A percentile compares a stretch with the other conserved stretches of the same genome.
These are phyloP conservation scores for Lodderomyces pseudojiufengensis DNA, from an alignment of 1,139 yeast species.

Conservation along the genomic window DNA sequence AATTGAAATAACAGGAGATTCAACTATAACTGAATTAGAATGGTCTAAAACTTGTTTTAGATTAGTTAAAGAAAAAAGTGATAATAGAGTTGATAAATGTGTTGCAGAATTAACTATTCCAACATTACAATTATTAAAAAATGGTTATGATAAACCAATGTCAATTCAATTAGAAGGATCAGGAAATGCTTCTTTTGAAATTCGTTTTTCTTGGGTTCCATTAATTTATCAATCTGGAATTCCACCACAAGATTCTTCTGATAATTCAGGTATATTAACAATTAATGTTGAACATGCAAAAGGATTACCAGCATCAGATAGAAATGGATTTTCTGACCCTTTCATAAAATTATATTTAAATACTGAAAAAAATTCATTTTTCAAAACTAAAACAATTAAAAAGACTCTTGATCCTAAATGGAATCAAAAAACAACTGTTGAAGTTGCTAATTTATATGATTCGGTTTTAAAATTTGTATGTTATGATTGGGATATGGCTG, in stretches of 20 bases:
- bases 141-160: conserved; percentile 60
- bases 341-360: conserved; percentile 66
- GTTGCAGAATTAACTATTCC: conserved; percentile 65
- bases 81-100: conserved; percentile 54
- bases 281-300: conserved; percentile 63
- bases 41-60: conserved; percentile 66
- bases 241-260: conserved; percentile 71
- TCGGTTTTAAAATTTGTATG: conserved; percentile 57
- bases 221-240: conserved; percentile 50
- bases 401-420: conserved; percentile 85
- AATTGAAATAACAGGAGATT: conserved; percentile 67
- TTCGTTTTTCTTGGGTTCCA: conserved; percentile 81
- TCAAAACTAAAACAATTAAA: conserved; percentile 76
- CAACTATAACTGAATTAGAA: conserved; percentile 68
- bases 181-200: conserved; percentile 43
- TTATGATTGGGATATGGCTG: conserved; percentile 92
- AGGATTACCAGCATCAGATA: conserved; percentile 77
- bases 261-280: conserved; percentile 72
- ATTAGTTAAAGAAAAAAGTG: conserved; percentile 50
- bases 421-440: conserved; percentile 61
- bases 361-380: conserved; percentile 53
- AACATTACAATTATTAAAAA: conserved; percentile 62
- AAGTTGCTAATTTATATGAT: conserved; percentile 57
- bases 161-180: conserved; percentile 47
- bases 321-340: conserved; percentile 93